phyloP scores from a whole-genome alignment of 495 filamentous ascomycete genomes.

The Parmelia sp. region DNA sequence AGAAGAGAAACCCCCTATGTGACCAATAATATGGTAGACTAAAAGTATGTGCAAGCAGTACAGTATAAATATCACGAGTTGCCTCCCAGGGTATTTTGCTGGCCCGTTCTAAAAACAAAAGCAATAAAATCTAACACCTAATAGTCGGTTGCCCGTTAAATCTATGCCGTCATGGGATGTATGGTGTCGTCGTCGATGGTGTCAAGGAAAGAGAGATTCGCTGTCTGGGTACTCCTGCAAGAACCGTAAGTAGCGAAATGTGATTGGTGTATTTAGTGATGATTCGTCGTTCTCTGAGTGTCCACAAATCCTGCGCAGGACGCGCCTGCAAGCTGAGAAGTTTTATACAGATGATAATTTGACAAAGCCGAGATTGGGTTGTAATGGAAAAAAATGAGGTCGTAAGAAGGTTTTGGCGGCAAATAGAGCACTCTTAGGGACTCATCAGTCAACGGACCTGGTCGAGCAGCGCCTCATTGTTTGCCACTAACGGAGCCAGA shows the following conservation, averaged over 20 bases:
- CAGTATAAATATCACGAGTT: neutral
- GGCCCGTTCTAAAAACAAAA: neutral
- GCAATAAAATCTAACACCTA: conserved; percentile 6
- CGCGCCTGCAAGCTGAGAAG: neutral
- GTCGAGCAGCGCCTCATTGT: neutral
- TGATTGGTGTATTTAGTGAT: neutral
- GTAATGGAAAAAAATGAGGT: neutral
- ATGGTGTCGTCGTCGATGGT: conserved; percentile 5
- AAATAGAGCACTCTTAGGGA: neutral
- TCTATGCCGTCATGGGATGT: conserved; percentile 16
- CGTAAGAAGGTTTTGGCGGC: neutral
- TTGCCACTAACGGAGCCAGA: neutral
- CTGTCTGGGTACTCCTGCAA: neutral
- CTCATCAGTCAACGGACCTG: neutral
- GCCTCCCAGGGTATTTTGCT: conserved; percentile 24
- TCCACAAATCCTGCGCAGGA: neutral
- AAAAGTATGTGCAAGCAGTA: neutral
- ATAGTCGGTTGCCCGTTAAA: conserved; percentile 15
- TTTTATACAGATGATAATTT: neutral
- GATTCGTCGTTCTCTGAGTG: neutral
- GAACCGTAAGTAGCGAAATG: neutral
- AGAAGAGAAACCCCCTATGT: neutral
- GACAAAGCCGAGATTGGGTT: neutral
- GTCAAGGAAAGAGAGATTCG: conserved; percentile 6
- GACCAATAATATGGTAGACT: neutral